These are phyloP conservation scores for Acer campestre DNA, from an alignment of 345 rosid species.

Conservation along the genomic window DNA sequence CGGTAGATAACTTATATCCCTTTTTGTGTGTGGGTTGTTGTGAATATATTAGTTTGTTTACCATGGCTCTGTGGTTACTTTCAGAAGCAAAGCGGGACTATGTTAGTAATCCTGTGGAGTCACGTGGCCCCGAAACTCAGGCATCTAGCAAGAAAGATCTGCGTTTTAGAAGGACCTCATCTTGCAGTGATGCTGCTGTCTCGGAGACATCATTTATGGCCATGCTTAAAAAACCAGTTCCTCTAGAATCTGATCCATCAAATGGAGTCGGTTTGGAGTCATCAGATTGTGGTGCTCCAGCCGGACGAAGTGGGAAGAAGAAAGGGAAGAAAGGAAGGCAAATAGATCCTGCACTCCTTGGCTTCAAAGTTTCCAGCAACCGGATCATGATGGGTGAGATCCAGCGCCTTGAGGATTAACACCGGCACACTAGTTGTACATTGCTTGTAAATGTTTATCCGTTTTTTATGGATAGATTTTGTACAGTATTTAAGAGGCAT, in stretches of 20 bases:
- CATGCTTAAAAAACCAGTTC: slow-evolving; percentile 54
- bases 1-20: slow-evolving; percentile 34
- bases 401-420: slow-evolving; percentile 46
- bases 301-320: slow-evolving; percentile 39
- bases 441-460: slow-evolving; percentile 4
- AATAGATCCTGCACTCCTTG: slow-evolving; percentile 59
- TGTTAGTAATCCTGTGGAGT: slow-evolving; percentile 23
- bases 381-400: slow-evolving; percentile 69
- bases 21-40: not conserved
- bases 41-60: not conserved
- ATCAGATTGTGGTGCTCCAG: slow-evolving; percentile 28
- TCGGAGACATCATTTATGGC: slow-evolving; percentile 81
- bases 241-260: slow-evolving; percentile 13
- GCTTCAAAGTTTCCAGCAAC: slow-evolving; percentile 61
- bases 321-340: slow-evolving; percentile 64
- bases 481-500: slow-evolving; percentile 15
- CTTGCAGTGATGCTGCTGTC: slow-evolving; percentile 44
- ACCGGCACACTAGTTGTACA: slow-evolving; percentile 6
- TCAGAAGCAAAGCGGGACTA: slow-evolving; percentile 38
- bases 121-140: slow-evolving; percentile 20
- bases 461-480: not conserved
- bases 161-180: slow-evolving; percentile 47
- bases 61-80: not conserved
- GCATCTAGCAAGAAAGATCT: slow-evolving; percentile 49
- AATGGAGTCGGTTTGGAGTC: slow-evolving; percentile 29